Evolutionary conservation across 768 basidiomycete species (phyloP).

Genomic region (Mycena crocata): DNA sequence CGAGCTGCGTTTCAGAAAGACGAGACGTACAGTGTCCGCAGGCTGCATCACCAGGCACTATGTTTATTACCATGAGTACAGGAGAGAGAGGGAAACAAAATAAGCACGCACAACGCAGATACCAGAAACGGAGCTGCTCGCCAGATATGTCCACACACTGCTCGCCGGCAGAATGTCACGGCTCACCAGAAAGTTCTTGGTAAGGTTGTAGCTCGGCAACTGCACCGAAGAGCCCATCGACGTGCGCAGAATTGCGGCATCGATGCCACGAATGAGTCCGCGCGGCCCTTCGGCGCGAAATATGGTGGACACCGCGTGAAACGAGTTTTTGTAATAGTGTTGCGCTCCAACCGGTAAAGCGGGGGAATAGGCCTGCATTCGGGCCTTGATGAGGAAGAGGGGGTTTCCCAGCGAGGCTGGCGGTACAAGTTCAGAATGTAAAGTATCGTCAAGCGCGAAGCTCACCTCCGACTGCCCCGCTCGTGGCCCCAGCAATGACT

Average conservation of each 20-base stretch:
- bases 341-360: constrained; percentile 94
- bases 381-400: constrained; percentile 94
- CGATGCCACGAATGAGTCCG: constrained; percentile 91
- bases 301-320: constrained; percentile 85
- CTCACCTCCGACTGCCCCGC: constrained; percentile 91
- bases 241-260: constrained; percentile 93
- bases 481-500: constrained; percentile 86
- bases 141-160: constrained; percentile 88
- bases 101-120: constrained; percentile 82
- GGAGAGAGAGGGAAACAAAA: not conserved
- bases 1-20: not conserved
- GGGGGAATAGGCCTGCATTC: constrained; percentile 99
- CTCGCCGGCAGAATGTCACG: constrained; percentile 78
- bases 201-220: constrained; percentile 95
- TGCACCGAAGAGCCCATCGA: constrained; percentile 97
- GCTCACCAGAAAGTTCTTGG: constrained; percentile 82
- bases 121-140: constrained; percentile 90
- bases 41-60: constrained; percentile 95
- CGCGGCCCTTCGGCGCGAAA: constrained; percentile 79
- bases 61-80: constrained; percentile 19
- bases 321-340: constrained; percentile 88
- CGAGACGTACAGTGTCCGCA: constrained; percentile 75
- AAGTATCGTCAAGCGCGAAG: not conserved
- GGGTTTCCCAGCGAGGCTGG: constrained; percentile 87
- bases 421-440: constrained; percentile 11